Evolutionary conservation across 2,329 filamentous ascomycete species (phyloP).

Genomic region (Colletotrichum sp.): DNA sequence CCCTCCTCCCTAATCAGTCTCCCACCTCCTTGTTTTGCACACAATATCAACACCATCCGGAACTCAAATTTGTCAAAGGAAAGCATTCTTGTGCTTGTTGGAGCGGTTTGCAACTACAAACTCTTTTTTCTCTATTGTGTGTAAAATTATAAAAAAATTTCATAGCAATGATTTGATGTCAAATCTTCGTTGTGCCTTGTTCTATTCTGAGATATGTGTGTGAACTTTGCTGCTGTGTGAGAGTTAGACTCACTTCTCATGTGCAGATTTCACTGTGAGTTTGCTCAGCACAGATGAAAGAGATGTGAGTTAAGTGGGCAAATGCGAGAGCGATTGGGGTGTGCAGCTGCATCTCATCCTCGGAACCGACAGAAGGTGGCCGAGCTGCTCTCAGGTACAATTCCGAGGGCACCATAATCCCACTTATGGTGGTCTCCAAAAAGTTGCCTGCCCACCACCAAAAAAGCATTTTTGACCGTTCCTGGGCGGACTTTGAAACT

Average conservation of each 20-base stretch:
- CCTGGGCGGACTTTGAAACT: constrained; percentile 1
- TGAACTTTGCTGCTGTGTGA: not conserved
- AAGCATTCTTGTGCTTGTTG: not conserved
- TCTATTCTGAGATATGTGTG: not conserved
- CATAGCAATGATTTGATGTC: not conserved
- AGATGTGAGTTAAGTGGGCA: not conserved
- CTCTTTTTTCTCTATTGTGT: constrained; percentile 4
- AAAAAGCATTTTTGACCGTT: not conserved
- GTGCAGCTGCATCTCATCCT: not conserved
- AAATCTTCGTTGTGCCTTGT: not conserved
- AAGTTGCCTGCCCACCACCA: not conserved
- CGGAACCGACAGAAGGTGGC: not conserved
- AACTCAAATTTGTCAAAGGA: not conserved
- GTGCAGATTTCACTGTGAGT: not conserved
- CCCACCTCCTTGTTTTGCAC: not conserved
- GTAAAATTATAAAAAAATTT: not conserved
- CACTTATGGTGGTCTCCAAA: not conserved
- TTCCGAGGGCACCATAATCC: not conserved
- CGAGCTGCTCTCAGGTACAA: not conserved
- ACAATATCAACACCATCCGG: not conserved
- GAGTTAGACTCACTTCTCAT: not conserved
- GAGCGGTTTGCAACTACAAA: not conserved
- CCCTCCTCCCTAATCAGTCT: not conserved
- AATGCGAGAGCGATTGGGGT: not conserved
- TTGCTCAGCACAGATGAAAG: not conserved